Conservation (phyloP, 805 yeast species). For the Wickerhamiella azyma region DNA sequence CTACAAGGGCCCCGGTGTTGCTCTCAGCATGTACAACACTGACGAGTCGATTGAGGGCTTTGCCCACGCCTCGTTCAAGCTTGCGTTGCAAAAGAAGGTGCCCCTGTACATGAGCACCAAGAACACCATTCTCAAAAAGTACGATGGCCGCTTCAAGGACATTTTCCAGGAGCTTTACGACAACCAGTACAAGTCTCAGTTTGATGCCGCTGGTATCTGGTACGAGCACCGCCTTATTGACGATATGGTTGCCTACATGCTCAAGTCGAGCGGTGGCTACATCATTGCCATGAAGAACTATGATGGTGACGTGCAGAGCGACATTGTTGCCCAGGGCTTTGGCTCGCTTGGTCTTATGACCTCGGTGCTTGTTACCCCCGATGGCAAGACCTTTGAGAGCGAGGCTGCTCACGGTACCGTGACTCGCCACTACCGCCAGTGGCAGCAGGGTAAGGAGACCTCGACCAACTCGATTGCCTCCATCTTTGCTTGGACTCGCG, state of each 20-base stretch:
- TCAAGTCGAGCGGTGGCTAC: constrained; percentile 88
- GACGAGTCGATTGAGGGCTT: constrained; percentile 81
- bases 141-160: constrained; percentile 93
- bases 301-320: constrained; percentile 96
- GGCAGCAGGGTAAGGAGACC: constrained; percentile 93
- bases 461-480: constrained; percentile 96
- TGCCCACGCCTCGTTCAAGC: constrained; percentile 83
- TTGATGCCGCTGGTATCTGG: constrained; percentile 78
- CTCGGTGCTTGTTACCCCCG: constrained; percentile 91
- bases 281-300: constrained; percentile 94
- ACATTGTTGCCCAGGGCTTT: constrained; percentile 95
- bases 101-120: constrained; percentile 82
- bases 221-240: constrained; percentile 93
- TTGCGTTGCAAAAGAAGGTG: constrained; percentile 66
- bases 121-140: constrained; percentile 84
- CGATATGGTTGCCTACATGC: constrained; percentile 98
- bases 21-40: constrained; percentile 89
- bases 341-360: constrained; percentile 97
- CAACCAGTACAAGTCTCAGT: constrained; percentile 47
- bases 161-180: constrained; percentile 75
- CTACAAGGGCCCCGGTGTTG: constrained; percentile 64
- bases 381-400: constrained; percentile 86
- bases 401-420: constrained; percentile 99
- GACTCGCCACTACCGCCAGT: constrained; percentile 91
- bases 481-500: constrained; percentile 94